Evolutionary conservation across 345 rosid species (phyloP).

Genomic region (Boechera stricta): DNA sequence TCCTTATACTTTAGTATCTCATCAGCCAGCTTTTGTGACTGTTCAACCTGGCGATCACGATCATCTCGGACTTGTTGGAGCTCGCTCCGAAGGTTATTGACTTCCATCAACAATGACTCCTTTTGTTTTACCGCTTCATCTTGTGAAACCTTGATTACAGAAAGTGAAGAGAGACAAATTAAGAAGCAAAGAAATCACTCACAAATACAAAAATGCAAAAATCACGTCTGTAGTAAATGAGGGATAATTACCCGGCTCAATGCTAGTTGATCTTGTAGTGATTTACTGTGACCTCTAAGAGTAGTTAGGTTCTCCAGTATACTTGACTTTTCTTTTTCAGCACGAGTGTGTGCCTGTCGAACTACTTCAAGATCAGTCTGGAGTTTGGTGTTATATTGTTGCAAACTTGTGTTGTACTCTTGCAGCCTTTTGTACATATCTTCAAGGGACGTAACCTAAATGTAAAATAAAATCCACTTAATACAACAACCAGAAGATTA

Average conservation of each 20-base stretch:
- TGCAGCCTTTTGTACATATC: constrained; percentile 78
- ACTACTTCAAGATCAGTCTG: constrained; percentile 65
- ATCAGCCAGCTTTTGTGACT: constrained; percentile 61
- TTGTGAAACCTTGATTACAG: constrained; percentile 59
- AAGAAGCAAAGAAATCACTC: not conserved
- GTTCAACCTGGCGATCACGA: constrained; percentile 72
- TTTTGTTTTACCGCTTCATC: constrained; percentile 78
- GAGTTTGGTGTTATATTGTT: constrained; percentile 79
- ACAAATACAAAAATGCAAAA: not conserved
- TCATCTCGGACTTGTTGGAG: constrained; percentile 86
- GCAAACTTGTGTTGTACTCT: constrained; percentile 84
- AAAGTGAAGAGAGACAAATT: constrained; percentile 1
- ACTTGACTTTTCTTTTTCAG: constrained; percentile 79
- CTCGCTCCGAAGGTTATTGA: constrained; percentile 75
- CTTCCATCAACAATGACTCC: constrained; percentile 65
- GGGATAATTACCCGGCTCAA: constrained; percentile 63
- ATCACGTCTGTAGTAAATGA: not conserved
- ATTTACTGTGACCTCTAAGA: constrained; percentile 79
- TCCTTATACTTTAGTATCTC: constrained; percentile 69
- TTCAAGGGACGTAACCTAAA: constrained; percentile 69
- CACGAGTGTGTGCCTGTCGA: constrained; percentile 64
- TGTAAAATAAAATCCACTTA: constrained; percentile 3
- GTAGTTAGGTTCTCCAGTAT: constrained; percentile 83
- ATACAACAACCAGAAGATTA: constrained; percentile 1
- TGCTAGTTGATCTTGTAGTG: constrained; percentile 80